phyloP scores from a whole-genome alignment of 2,329 filamentous ascomycete genomes.

The Nigrospora osmanthi region DNA sequence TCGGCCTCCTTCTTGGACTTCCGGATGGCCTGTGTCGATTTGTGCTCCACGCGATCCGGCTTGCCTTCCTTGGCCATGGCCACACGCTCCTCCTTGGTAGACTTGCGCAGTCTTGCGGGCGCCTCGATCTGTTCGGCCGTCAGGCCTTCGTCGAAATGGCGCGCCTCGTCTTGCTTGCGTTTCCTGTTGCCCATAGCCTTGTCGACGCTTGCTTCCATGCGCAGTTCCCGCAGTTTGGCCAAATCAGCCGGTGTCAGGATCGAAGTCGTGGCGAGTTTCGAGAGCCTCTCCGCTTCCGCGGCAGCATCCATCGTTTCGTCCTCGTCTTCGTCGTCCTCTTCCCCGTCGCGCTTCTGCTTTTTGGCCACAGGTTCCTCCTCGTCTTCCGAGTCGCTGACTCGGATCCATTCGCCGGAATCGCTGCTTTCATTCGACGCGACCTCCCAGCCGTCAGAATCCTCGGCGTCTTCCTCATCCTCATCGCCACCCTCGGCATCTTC shows the following conservation, averaged over 20 bases:
- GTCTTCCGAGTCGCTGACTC: slow-evolving; percentile 77
- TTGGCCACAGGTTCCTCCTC: slow-evolving; percentile 65
- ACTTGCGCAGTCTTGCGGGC: slow-evolving; percentile 71
- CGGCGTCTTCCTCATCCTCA: slow-evolving; percentile 49
- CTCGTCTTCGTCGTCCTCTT: slow-evolving; percentile 18
- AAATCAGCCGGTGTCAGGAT: slow-evolving; percentile 94
- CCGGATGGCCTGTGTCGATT: slow-evolving; percentile 74
- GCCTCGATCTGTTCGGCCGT: slow-evolving; percentile 91
- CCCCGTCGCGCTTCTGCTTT: slow-evolving; percentile 44
- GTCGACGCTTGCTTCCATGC: slow-evolving; percentile 63
- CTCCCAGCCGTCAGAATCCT: slow-evolving; percentile 52
- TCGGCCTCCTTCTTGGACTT: slow-evolving; percentile 81
- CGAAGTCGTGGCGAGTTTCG: slow-evolving; percentile 80
- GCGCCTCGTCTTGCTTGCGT: slow-evolving; percentile 39
- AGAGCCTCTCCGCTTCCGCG: slow-evolving; percentile 39
- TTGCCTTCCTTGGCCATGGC: slow-evolving; percentile 78
- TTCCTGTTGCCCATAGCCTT: slow-evolving; percentile 47
- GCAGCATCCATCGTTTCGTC: slow-evolving; percentile 19
- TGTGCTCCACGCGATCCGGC: slow-evolving; percentile 70
- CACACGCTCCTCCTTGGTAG: slow-evolving; percentile 82
- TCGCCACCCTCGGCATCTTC: slow-evolving; percentile 55
- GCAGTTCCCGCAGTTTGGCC: slow-evolving; percentile 87
- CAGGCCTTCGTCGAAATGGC: slow-evolving; percentile 79
- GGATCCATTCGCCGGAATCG: slow-evolving; percentile 86
- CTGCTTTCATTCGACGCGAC: slow-evolving; percentile 51